phyloP scores from a whole-genome alignment of 805 yeast species.

The Candida orba region DNA sequence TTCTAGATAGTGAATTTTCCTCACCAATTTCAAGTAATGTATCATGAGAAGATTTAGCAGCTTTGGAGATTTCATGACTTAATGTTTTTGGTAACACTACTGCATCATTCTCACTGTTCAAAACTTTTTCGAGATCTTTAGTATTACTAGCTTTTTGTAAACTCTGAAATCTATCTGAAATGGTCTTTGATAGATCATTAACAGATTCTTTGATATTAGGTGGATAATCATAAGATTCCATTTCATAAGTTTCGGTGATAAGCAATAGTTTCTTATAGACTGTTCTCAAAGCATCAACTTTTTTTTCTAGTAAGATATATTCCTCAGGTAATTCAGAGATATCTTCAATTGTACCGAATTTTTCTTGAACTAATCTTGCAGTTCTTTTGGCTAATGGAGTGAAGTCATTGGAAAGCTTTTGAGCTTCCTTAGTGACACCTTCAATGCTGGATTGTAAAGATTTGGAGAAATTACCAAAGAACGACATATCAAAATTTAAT shows the following conservation, averaged over 20 bases:
- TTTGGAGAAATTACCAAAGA: slow-evolving; percentile 26
- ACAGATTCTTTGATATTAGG: slow-evolving; percentile 67
- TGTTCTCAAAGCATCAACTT: slow-evolving; percentile 47
- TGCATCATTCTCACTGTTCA: slow-evolving; percentile 3
- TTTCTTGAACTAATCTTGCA: slow-evolving; percentile 70
- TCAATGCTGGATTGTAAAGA: slow-evolving; percentile 21
- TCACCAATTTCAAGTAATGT: slow-evolving; percentile 28
- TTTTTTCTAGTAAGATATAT: slow-evolving; percentile 64
- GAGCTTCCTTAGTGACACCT: slow-evolving; percentile 33
- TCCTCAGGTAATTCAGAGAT: slow-evolving; percentile 81
- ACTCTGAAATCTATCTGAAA: slow-evolving; percentile 49
- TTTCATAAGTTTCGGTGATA: slow-evolving; percentile 57
- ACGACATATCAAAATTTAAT: slow-evolving; percentile 8
- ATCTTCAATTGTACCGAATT: slow-evolving; percentile 72
- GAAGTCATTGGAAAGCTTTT: slow-evolving; percentile 44
- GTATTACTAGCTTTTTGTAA: slow-evolving; percentile 59
- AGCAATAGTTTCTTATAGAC: slow-evolving; percentile 11
- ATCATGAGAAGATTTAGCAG: slow-evolving; percentile 45
- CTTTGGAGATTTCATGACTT: slow-evolving; percentile 59
- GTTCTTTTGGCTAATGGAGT: slow-evolving; percentile 80
- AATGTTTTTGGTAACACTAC: slow-evolving; percentile 56
- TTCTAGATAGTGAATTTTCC: slow-evolving; percentile 21
- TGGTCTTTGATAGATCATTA: slow-evolving; percentile 50
- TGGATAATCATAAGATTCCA: slow-evolving; percentile 77
- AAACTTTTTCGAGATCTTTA: slow-evolving; percentile 48